Evolutionary conservation across 2,329 filamentous ascomycete species (phyloP), one percentile per base, ranked within the genome.

Genomic region (Fusarium chuoi): DNA sequence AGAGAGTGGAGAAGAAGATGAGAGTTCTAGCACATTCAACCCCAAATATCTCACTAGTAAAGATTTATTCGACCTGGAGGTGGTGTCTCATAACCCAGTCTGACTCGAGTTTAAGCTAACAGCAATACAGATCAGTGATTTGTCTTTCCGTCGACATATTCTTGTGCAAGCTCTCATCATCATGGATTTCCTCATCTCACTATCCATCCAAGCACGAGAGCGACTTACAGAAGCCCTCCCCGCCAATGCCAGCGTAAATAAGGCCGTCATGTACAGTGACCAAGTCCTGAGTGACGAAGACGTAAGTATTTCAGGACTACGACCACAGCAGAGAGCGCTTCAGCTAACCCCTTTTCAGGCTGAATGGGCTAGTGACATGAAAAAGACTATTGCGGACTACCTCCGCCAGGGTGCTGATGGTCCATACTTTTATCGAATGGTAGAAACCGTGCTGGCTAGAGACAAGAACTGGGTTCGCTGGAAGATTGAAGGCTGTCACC

Each of bases 401-500:
- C 88, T 99, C 64, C 93, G 93, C 79, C 88, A 92, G 77, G 94
- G 94, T 26, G 84, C 87, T 46, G 95, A 97, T 78, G 96, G 96
- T 36, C 93, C 94, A 73, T 97, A 97, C 82, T 99, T 98, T 82
- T 93, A 95, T 83, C 92, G 96, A 44, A 97, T 98, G 90, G 95
- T 99, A 38, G 96, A 98, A 81, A 98, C 95, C 18, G 96, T 99
- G 38, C 89, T 99, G 36, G 94, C 94, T 30, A 89, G 96, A 72
- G 96, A 99, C 82, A 98, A 98, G 85, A 98, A 98, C 80, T 99
- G 97, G 97, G 95, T 97, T 49, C 92, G 95, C 71, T 99, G 96
- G 96, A 99, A 99, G 84, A 92, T 96, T 68, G 95, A 98, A 81
- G 94, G 92, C 75, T 99, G 96, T 81, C 94, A 94, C 30, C 89